Base-by-base conservation (phyloP, 2,329 filamentous ascomycete species). In the Aquanectria penicillioides region DNA sequence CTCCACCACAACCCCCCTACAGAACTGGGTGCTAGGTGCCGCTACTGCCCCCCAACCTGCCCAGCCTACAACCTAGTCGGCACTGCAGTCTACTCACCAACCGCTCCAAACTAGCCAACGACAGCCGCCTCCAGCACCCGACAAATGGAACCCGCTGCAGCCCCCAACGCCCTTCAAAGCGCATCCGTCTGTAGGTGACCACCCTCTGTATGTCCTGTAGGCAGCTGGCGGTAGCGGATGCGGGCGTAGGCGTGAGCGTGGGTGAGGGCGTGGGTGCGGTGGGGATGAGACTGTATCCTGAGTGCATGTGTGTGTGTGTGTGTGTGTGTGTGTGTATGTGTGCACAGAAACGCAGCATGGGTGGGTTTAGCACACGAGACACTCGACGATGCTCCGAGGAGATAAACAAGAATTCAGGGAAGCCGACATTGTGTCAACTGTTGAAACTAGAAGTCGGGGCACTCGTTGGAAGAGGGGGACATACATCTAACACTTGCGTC, bases 71-170 rank as follows among this genome's bases (percentile, higher is more conserved):
- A n/a, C n/a, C n/a, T n/a, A n/a, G n/a, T n/a, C n/a, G n/a, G n/a
- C n/a, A n/a, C n/a, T n/a, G n/a, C n/a, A n/a, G n/a, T n/a, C n/a
- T n/a, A n/a, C n/a, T n/a, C n/a, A n/a, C n/a, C n/a, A n/a, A n/a
- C 12, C 47, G 34, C 31, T 34, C 47, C 47, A 50, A 36, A 43
- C 15, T 18, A 51, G 25, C 48, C 48, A 41, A 51, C 34, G 22
- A 51, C 26, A 41, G 22, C 18, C 36, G 26, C 33, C 26, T 34
- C 48, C 48, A 41, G 54, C 25, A 46, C 40, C 54, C 47, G 53
- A 49, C 44, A 56, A 36, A 49, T 56, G 46, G 54, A 51, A 33
- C 54, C 40, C 26, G 41, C 40, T 51, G 54, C 54, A 57, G 47
- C 36, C 54, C 41, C 29, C 38, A 54, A 34, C 40, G 31, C 50